Base-by-base conservation (phyloP, 345 rosid genomes). In the Brassica incana region DNA sequence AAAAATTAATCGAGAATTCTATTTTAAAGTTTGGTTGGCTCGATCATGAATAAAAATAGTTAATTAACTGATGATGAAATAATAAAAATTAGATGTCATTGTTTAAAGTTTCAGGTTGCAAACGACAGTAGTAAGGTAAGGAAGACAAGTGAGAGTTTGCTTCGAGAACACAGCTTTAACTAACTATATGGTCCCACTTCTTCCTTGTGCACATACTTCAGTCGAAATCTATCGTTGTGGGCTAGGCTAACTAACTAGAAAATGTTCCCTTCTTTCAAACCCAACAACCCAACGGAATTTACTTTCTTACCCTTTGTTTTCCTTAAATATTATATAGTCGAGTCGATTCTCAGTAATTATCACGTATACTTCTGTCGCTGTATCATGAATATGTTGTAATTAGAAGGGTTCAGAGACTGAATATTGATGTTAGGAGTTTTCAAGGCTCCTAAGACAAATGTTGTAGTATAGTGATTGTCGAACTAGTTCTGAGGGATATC, bases 121-220 rank as follows among this genome's bases (percentile, higher is more conserved):
- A 71, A 59, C 38, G 74, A 67, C 18, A 14, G 78, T 72, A 54
- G 80, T 72, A 76, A 77, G 81, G 71, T 77, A 64, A 80, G 61
- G 72, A 73, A 72, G 29, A 67, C 23, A 16, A 16, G 74, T 67
- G 67, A 45, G 67, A 45, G 3, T n/a, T 80, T 65, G 91, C 95
- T 90, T 90, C 80, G 58, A 81, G 83, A 65, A 70, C 82, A 90
- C 90, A 85, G 68, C 89, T 89, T 88, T 82, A 90, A 89, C 92
- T 83, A 90, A 87, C 92, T 43, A 38, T 23, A 54, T 87, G 89
- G 86, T 71, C 88, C 88, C 83, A 56, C 76, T 59, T 36, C 54
- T 69, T 38, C 6, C 48, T 27, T 10, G 6, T 73, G 78, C 32
- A 32, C 62, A 61, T 76, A 67, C 86, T 70, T 82, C 78, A 67